Conservation (phyloP, 2,329 filamentous ascomycete genomes). For the Chrysoporthe puriensis region DNA sequence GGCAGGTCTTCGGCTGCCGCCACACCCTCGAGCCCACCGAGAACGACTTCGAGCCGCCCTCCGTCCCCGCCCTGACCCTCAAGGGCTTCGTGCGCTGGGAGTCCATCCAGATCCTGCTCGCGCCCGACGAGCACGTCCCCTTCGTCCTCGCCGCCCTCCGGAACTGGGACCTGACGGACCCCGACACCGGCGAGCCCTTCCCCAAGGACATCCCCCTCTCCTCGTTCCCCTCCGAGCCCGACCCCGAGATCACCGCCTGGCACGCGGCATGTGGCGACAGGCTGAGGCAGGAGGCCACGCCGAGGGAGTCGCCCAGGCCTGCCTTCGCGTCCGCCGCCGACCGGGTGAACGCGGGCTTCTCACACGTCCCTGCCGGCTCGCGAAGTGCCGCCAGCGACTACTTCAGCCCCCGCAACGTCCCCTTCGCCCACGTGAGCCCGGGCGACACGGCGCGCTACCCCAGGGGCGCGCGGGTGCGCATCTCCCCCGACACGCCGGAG, state of each 20-base stretch:
- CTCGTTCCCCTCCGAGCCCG: slow-evolving; percentile 73
- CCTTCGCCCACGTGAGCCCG: slow-evolving; percentile 47
- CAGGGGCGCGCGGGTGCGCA: slow-evolving; percentile 20
- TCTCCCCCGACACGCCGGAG: slow-evolving; percentile 32
- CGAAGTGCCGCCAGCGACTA: slow-evolving; percentile 36
- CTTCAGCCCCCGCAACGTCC: slow-evolving; percentile 41
- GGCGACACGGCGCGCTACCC: slow-evolving; percentile 41
- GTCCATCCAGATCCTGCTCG: slow-evolving; percentile 85
- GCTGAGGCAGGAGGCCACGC: slow-evolving; percentile 64
- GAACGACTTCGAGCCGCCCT: slow-evolving; percentile 67
- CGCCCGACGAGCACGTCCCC: slow-evolving; percentile 83
- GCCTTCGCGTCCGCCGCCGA: slow-evolving; percentile 18
- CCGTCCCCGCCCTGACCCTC: slow-evolving; percentile 79
- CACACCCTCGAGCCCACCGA: slow-evolving; percentile 80
- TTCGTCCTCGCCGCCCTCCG: slow-evolving; percentile 81
- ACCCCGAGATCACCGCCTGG: slow-evolving; percentile 83
- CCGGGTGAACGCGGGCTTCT: slow-evolving; percentile 26
- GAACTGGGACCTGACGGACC: slow-evolving; percentile 76
- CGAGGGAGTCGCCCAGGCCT: slow-evolving; percentile 38
- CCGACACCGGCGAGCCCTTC: slow-evolving; percentile 72
- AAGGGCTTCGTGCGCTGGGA: slow-evolving; percentile 93
- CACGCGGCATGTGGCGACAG: slow-evolving; percentile 76
- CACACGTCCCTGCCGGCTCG: slow-evolving; percentile 23
- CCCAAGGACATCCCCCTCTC: slow-evolving; percentile 59
- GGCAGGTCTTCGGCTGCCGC: slow-evolving; percentile 87